phyloP scores from a whole-genome alignment of 371 early-diverging fungal species.

The Actinomortierella wolfii region DNA sequence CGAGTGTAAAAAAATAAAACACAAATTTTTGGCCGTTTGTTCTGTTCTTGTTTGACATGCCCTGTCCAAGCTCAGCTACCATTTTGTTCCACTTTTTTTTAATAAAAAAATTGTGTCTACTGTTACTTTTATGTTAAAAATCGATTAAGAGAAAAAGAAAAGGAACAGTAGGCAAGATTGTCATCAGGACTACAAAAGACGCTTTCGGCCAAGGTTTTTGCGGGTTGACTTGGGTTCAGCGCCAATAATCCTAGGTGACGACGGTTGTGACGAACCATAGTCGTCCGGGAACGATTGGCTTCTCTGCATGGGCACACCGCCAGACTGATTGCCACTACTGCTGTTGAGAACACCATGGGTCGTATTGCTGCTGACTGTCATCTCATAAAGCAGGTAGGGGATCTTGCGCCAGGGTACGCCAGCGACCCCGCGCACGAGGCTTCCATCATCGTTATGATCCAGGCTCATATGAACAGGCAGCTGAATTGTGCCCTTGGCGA shows the following conservation, averaged over 20 bases:
- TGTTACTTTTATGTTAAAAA: too few relatives aligned
- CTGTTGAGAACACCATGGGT: too few relatives aligned
- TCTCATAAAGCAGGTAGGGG: constrained; percentile 53
- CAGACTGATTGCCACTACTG: too few relatives aligned
- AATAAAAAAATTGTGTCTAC: too few relatives aligned
- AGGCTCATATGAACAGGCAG: constrained; percentile 54
- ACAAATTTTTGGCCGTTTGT: too few relatives aligned
- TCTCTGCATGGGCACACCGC: constrained; percentile 3
- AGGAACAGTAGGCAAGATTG: too few relatives aligned
- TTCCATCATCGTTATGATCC: constrained; percentile 37
- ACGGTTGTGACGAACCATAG: constrained; percentile 2
- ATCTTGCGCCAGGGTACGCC: constrained; percentile 56
- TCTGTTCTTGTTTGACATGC: too few relatives aligned
- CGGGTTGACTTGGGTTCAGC: constrained; percentile 35
- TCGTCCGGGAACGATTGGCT: constrained; percentile 11
- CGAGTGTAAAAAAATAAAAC: too few relatives aligned
- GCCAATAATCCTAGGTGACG: constrained; percentile 30
- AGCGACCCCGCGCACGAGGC: constrained; percentile 45
- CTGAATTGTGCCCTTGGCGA: constrained; percentile 65
- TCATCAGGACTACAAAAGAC: constrained; percentile 9
- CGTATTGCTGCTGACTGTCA: constrained; percentile 27
- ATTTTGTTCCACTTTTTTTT: too few relatives aligned
- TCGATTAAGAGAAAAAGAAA: too few relatives aligned
- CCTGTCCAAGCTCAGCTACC: too few relatives aligned
- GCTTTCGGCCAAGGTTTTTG: constrained; percentile 39